Base-by-base conservation (phyloP, 768 basidiomycete genomes). In the Panellus pusillus region DNA sequence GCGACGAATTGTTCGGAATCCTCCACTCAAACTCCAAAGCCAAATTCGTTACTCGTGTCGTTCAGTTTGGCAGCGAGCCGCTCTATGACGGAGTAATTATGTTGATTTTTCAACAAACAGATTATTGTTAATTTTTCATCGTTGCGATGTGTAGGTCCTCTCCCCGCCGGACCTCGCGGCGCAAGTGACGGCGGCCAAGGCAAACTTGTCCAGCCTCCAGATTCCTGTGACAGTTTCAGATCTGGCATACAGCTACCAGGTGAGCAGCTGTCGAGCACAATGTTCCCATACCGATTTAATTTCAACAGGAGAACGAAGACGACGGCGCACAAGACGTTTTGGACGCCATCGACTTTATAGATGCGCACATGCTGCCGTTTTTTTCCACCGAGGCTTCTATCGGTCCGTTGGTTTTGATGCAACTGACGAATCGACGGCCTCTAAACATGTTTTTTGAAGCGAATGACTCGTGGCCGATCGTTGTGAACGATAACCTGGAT, bases 41-140 rank as follows among this genome's bases (percentile, higher is more conserved):
- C 14, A 80, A 81, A 57, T 87, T 81, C 49, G 78, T 87, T 20
- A 86, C 83, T 1, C 79, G 84, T 17, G 82, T 71, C 1, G 68
- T 88, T 4, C 86, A 89, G 55, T 88, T 88, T 58, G 87, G 87
- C 29, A 85, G 85, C 0, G 87, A 88, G 61, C 86, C 86, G 1
- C 70, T 88, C 18, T 89, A 67, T 54, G 87, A 88, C 62, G 50
- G 66, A 36, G 59, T 61, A 39, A 15, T 9, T 15, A 24, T 24
- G n/a, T n/a, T n/a, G n/a, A n/a, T n/a, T n/a, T 45, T 24, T 46
- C 15, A 27, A 14, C 15, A 35, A 18, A 17, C 2, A 13, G 40
- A 6, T 20, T 40, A 0, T 1, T 0, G 12, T 44, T 17, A n/a
- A 1, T 15, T 4, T n/a, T 20, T 44, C 24, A 24, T 40, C 14